phyloP scores from a whole-genome alignment of 805 yeast genomes.

The Wickerhamomyces silvicola region DNA sequence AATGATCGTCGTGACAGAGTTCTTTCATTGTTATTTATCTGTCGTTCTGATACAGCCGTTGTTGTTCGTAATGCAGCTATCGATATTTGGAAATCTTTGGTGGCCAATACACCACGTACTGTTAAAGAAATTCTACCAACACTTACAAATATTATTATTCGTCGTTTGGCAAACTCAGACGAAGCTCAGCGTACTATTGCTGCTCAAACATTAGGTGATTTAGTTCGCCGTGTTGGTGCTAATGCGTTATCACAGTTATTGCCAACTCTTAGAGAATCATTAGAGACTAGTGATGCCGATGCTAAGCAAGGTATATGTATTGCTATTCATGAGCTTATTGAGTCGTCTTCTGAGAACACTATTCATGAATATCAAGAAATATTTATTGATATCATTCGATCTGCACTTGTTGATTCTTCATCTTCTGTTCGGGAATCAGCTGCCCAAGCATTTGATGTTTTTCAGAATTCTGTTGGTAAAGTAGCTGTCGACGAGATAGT shows the following conservation, averaged over 20 bases:
- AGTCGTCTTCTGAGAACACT: conserved; percentile 58
- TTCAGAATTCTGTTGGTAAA: conserved; percentile 77
- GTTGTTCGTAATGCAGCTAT: conserved; percentile 83
- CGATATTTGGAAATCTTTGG: conserved; percentile 95
- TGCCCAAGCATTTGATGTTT: conserved; percentile 82
- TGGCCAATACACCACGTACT: conserved; percentile 91
- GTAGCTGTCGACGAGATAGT: conserved; percentile 82
- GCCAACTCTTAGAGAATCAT: conserved; percentile 72
- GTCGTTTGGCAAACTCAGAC: conserved; percentile 77
- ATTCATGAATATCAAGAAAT: conserved; percentile 58
- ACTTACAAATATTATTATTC: conserved; percentile 71
- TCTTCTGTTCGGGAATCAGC: conserved; percentile 83
- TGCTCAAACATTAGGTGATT: conserved; percentile 89
- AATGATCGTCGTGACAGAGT: conserved; percentile 82
- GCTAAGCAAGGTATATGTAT: conserved; percentile 95
- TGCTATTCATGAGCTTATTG: conserved; percentile 80
- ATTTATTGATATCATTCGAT: conserved; percentile 70
- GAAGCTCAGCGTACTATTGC: conserved; percentile 78
- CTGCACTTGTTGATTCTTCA: conserved; percentile 70
- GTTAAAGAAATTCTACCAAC: conserved; percentile 88
- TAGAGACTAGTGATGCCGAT: conserved; percentile 59
- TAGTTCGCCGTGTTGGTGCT: conserved; percentile 90
- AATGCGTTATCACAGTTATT: conserved; percentile 76
- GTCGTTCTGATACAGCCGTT: conserved; percentile 88
- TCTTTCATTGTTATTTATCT: conserved; percentile 78